Evolutionary conservation across 352 stramenopile genomes (phyloP), one percentile per base, ranked within the genome.

Genomic region (Hyaloperonospora brassicae): DNA sequence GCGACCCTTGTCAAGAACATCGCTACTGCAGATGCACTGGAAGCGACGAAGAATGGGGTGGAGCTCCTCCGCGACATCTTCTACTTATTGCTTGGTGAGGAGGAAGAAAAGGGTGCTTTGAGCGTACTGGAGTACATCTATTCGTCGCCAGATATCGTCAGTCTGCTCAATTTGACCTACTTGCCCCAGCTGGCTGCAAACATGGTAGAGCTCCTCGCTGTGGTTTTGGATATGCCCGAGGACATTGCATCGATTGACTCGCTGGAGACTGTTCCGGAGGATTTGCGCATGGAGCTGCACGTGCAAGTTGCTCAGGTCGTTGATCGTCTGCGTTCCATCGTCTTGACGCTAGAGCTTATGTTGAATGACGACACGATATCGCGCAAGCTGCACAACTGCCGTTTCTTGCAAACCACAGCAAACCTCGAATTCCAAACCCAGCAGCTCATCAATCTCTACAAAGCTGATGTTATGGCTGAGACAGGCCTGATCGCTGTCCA

Each of bases 151-250:
- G 77, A 92, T 44, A 61, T 89, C 8, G 66, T 81, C 24, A 65
- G 59, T 5, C 46, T 82, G n/a, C 42, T 91, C 9, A 69, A 94
- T 52, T 64, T 89, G 43, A 62, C 70, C 41, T 68, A 84, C 41
- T 52, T 92, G 17, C 68, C 76, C 3, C 61, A 73, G 25, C 59
- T 94, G 10, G 59, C 68, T 1, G 76, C 91, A 10, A 76, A 88
- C 40, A 61, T 87, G 12, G 79, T 91, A 0, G 83, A 93, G 22
- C 57, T 94, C 10, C 55, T 94, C 3, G 78, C 76, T 2, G 70
- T 72, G 2, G 83, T 94, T 12, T 59, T 94, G 8, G 84, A 94
- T 56, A 72, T 94, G 59, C 84, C 84, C 0, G 84, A 94, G 42
- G 76, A 89, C 24, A 66, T 88, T 34, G 61, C 66, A 22, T 50